phyloP scores from a whole-genome alignment of 176 grass and related monocot species.

The Triticum monococcum region DNA sequence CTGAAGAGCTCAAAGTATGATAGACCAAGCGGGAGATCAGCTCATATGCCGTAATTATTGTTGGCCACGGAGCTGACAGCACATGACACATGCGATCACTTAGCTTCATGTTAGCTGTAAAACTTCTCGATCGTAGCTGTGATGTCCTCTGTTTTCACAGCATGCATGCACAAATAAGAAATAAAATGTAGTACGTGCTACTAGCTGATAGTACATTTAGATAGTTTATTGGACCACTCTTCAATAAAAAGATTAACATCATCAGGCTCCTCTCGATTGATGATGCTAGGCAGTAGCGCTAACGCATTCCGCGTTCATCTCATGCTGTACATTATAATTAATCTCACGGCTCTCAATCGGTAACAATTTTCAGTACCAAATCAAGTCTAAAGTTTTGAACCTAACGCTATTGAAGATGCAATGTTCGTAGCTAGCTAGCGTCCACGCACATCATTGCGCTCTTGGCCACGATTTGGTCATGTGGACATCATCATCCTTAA shows the following conservation, averaged over 20 bases:
- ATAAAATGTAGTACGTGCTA: background rate
- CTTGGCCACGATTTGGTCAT: background rate
- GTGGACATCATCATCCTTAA: background rate
- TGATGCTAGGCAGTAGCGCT: background rate
- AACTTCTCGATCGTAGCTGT: conserved; percentile 5
- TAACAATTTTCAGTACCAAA: background rate
- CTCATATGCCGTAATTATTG: conserved; percentile 38
- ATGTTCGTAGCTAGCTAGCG: background rate
- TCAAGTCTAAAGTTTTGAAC: background rate
- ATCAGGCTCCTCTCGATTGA: background rate
- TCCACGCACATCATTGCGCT: background rate
- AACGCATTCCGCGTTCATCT: background rate
- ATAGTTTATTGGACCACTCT: background rate
- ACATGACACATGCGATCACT: conserved; percentile 21
- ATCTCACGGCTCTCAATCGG: no score
- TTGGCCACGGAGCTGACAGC: background rate
- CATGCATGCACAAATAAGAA: background rate
- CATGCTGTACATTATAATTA: background rate
- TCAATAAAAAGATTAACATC: background rate
- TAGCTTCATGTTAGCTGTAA: conserved; percentile 12
- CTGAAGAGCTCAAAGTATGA: background rate
- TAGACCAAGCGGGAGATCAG: background rate
- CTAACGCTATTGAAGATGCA: background rate
- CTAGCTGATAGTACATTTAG: background rate
- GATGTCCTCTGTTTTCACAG: background rate